These are phyloP conservation scores for Colletotrichum lentis DNA, from an alignment of 2,329 filamentous ascomycete genomes.

Conservation along the genomic window DNA sequence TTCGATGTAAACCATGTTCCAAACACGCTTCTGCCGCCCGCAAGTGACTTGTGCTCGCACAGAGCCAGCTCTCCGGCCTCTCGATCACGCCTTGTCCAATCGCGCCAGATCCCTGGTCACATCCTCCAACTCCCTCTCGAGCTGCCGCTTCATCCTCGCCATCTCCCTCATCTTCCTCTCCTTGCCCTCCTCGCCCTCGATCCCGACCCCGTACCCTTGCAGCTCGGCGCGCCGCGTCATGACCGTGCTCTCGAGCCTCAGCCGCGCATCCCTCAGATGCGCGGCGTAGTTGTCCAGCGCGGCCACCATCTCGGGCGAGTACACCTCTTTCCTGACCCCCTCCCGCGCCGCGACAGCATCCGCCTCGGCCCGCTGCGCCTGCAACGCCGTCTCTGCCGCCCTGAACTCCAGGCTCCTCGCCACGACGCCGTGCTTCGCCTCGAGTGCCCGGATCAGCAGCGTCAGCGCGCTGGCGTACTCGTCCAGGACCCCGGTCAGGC, in stretches of 20 bases:
- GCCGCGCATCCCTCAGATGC: slow-evolving; percentile 59
- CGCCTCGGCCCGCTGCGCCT: slow-evolving; percentile 53
- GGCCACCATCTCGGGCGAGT: slow-evolving; percentile 53
- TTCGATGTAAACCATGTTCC: slow-evolving; percentile 14
- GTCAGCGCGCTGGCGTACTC: slow-evolving; percentile 51
- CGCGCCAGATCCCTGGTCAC: slow-evolving; percentile 57
- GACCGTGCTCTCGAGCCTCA: slow-evolving; percentile 55
- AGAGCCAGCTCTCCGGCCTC: too few relatives aligned
- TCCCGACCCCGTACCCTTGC: slow-evolving; percentile 58
- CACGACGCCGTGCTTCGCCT: slow-evolving; percentile 63
- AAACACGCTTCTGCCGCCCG: background rate
- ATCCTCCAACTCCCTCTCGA: slow-evolving; percentile 60
- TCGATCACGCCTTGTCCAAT: slow-evolving; percentile 41
- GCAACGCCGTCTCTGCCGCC: slow-evolving; percentile 55
- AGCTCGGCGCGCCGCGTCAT: slow-evolving; percentile 55
- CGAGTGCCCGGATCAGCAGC: slow-evolving; percentile 59
- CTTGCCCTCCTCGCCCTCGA: slow-evolving; percentile 50
- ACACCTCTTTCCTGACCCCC: slow-evolving; percentile 52
- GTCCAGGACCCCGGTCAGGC: slow-evolving; percentile 52
- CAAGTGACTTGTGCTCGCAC: background rate
- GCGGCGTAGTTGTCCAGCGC: slow-evolving; percentile 58
- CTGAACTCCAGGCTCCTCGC: slow-evolving; percentile 62
- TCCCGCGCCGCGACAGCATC: slow-evolving; percentile 50
- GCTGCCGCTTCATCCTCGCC: slow-evolving; percentile 60
- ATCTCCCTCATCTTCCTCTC: slow-evolving; percentile 63